Base-by-base conservation (phyloP, 352 stramenopile genomes). In the Pythium coloratum region DNA sequence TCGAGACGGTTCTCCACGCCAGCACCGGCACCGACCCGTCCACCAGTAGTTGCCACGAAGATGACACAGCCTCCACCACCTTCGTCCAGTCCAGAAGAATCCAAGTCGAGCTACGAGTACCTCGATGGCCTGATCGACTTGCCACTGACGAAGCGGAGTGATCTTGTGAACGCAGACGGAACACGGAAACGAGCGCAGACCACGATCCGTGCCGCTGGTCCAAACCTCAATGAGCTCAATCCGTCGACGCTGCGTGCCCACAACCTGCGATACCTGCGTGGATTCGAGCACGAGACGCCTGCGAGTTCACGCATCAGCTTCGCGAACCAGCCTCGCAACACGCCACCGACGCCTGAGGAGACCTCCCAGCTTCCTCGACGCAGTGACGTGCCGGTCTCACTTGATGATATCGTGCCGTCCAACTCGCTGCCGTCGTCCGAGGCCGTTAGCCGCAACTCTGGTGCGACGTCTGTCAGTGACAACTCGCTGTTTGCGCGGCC, bases 391-490 rank as follows among this genome's bases (percentile, higher is more conserved):
- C 40, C 65, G 7, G 59, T 71, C 2, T 60, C 61, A 13, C 53
- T 71, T 2, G 65, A 71, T 51, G 65, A 71, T 40, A 54, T 71
- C 40, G 51, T 71, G 28, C 57, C 40, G 28, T 62, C 65, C 51
- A 53, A 55, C 28, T 69, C 62, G n/a, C 9, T 55, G 53, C 42
- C 42, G 18, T 62, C 56, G 8, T 55, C 57, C 12, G 28, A 49
- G 6, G 44, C 57, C 3, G 53, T 68, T 16, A 42, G 61, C 18
- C 26, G 38, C 18, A 42, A 49, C 36, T 36, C 55, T 2, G 64
- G 14, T 38, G 36, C 47, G n/a, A 40, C 54, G 16, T 62, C 54
- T 1, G 44, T 59, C 1, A 44, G 53, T 30, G 63, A 49, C 0
- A 69, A 69, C 55, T 71, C 65, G 36, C 28, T 64, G 32, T 64